phyloP scores from a whole-genome alignment of 768 basidiomycete genomes.

The Wakefieldia striispora region DNA sequence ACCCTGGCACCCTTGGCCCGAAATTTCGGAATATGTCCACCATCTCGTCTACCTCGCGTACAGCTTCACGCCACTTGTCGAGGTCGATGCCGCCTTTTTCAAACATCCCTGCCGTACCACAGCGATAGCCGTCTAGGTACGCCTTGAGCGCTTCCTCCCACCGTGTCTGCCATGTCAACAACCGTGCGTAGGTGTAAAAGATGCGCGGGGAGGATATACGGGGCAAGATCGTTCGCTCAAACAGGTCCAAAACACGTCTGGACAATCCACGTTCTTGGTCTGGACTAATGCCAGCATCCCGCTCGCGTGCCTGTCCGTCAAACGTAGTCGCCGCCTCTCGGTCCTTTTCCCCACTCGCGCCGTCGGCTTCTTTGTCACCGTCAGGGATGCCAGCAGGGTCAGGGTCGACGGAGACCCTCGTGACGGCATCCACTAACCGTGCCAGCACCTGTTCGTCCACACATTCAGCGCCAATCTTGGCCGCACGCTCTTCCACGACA shows the following conservation, averaged over 20 bases:
- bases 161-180: constrained; percentile 68
- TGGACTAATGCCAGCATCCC: constrained; percentile 36
- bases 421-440: constrained; percentile 84
- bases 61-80: constrained; percentile 70
- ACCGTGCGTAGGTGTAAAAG: constrained; percentile 80
- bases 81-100: constrained; percentile 68
- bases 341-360: constrained; percentile 16
- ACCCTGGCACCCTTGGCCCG: constrained; percentile 61
- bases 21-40: constrained; percentile 82
- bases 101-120: constrained; percentile 55
- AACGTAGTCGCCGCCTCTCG: too few relatives aligned
- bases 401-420: constrained; percentile 45
- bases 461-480: constrained; percentile 46
- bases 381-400: constrained; percentile 10
- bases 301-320: not conserved
- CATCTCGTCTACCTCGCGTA: constrained; percentile 76
- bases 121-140: constrained; percentile 82
- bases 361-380: too few relatives aligned
- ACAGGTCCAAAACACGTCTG: constrained; percentile 65
- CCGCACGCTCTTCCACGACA: constrained; percentile 59
- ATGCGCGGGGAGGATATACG: constrained; percentile 75
- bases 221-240: constrained; percentile 78
- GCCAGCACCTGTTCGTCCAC: constrained; percentile 90
- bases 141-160: constrained; percentile 82
- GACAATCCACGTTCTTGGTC: constrained; percentile 69